These are phyloP conservation scores for Cicer pinnatifidum DNA, from an alignment of 306 rosid species.

Conservation along the genomic window DNA sequence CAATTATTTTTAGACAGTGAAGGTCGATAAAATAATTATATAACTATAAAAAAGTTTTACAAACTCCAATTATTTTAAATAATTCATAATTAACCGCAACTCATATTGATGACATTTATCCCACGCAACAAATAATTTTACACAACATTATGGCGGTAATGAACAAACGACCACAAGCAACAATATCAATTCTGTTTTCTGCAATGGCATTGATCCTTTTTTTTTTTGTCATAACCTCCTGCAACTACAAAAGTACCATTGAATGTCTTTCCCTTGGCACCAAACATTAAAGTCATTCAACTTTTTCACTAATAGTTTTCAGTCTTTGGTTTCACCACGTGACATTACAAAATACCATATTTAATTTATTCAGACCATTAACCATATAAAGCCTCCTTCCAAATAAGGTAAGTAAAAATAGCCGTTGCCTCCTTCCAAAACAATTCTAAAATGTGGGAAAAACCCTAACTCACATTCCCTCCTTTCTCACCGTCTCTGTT, in stretches of 20 bases:
- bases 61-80: no score
- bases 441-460: neutral
- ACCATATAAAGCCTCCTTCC: slow-evolving; percentile 15
- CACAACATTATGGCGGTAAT: no score
- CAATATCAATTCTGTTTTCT: no score
- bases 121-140: no score
- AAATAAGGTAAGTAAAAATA: neutral
- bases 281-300: neutral
- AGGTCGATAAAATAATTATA: no score
- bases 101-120: no score
- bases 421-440: slow-evolving; percentile 39
- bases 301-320: slow-evolving; percentile 6
- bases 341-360: slow-evolving; percentile 28
- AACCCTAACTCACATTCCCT: neutral
- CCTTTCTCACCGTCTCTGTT: neutral
- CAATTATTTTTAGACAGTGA: no score
- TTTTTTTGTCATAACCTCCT: no score
- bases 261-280: slow-evolving; percentile 27
- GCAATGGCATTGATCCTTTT: no score
- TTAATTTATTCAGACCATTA: slow-evolving; percentile 20
- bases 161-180: no score
- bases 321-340: slow-evolving; percentile 29
- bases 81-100: no score
- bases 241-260: neutral
- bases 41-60: no score